phyloP scores from a whole-genome alignment of 2,329 filamentous ascomycete species.

The Grosmannia serpens region DNA sequence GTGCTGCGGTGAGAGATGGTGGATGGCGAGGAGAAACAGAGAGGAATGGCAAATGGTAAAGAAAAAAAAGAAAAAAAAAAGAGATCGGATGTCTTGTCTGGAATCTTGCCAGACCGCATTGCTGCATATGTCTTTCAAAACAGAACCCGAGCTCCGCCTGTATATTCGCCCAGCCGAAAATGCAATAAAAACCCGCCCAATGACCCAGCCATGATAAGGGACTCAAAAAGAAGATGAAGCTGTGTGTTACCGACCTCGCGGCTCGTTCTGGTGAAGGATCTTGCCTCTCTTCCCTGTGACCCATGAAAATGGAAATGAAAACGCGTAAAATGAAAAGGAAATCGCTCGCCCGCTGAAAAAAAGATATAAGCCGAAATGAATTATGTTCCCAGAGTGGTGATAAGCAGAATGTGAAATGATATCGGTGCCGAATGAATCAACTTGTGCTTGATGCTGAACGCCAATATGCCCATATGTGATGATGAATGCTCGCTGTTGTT shows the following conservation, averaged over 20 bases:
- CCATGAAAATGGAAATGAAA: conserved; percentile 24
- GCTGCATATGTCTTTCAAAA: conserved; percentile 14
- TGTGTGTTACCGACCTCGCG: conserved; percentile 38
- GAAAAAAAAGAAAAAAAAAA: conserved; percentile 15
- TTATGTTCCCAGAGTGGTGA: conserved; percentile 10
- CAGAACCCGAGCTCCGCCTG: conserved; percentile 29
- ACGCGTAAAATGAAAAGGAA: conserved; percentile 18
- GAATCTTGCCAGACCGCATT: conserved; percentile 11
- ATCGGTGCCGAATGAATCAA: conserved; percentile 2
- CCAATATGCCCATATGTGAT: conserved; percentile 16
- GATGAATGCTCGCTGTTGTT: conserved; percentile 1
- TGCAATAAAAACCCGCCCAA: conserved; percentile 40
- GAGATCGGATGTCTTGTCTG: conserved; percentile 9
- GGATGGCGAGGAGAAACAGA: conserved; percentile 15
- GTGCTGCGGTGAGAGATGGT: conserved; percentile 14
- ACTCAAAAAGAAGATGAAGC: conserved; percentile 17
- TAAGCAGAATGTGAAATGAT: background rate
- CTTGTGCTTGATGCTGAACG: conserved; percentile 15
- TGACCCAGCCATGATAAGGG: conserved; percentile 43
- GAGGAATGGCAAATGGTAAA: conserved; percentile 12
- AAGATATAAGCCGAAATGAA: conserved; percentile 16
- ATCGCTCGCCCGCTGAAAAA: conserved; percentile 28
- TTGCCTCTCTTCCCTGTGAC: conserved; percentile 17
- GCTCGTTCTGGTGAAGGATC: conserved; percentile 23
- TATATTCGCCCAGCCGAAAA: conserved; percentile 40